Evolutionary conservation across 2,329 filamentous ascomycete species (phyloP).

Genomic region (Phialocephala subalpina): DNA sequence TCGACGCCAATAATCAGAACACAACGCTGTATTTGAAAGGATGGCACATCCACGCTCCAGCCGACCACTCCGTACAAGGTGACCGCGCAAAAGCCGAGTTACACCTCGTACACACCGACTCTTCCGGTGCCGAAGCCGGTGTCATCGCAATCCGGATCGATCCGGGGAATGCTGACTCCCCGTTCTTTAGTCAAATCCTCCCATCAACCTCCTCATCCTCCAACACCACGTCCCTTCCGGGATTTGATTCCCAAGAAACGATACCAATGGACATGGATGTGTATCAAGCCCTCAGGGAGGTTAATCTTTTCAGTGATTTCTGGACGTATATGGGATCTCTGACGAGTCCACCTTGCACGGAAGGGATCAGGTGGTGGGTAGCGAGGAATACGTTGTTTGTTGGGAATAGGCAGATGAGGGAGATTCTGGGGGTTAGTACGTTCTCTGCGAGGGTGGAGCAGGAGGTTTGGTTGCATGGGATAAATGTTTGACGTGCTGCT

Average conservation of each 20-base stretch:
- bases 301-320: slow-evolving; percentile 51
- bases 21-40: slow-evolving; percentile 55
- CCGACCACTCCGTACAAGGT: slow-evolving; percentile 56
- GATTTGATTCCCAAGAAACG: slow-evolving; percentile 46
- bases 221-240: slow-evolving; percentile 43
- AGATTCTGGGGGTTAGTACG: slow-evolving; percentile 52
- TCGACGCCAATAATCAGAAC: slow-evolving; percentile 44
- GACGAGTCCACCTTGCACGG: slow-evolving; percentile 56
- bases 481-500: slow-evolving; percentile 19
- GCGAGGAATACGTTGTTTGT: slow-evolving; percentile 51
- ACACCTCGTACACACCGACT: slow-evolving; percentile 57
- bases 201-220: not conserved
- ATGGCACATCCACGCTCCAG: slow-evolving; percentile 60
- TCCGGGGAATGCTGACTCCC: slow-evolving; percentile 47
- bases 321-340: slow-evolving; percentile 58
- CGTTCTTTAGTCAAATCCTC: slow-evolving; percentile 52
- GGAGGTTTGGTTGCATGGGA: slow-evolving; percentile 53
- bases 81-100: slow-evolving; percentile 54
- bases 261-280: slow-evolving; percentile 43
- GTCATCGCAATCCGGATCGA: slow-evolving; percentile 57
- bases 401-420: slow-evolving; percentile 56
- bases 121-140: slow-evolving; percentile 49
- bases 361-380: slow-evolving; percentile 55
- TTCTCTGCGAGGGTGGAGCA: slow-evolving; percentile 54
- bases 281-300: slow-evolving; percentile 46